A percentile compares a stretch with the other conserved stretches of the same genome.
Conservation (phyloP, 2,329 filamentous ascomycete genomes). For the Aureobasidium sp. region DNA sequence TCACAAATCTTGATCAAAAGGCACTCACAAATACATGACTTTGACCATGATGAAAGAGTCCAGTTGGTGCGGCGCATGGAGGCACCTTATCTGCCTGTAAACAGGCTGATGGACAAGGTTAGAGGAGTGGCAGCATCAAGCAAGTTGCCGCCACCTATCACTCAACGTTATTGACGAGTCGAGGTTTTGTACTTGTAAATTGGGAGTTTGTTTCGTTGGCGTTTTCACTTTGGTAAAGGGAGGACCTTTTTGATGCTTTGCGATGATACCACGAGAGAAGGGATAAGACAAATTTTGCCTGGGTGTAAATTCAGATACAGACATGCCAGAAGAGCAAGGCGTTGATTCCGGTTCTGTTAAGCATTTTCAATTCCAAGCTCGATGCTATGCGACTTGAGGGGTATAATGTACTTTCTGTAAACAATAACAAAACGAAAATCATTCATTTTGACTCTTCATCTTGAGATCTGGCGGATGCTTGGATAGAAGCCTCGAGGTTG, state of each 20-base stretch:
- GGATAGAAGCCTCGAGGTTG: constrained; percentile 68
- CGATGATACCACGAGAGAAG: constrained; percentile 12
- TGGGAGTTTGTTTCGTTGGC: background rate
- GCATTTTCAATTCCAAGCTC: background rate
- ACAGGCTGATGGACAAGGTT: constrained; percentile 41
- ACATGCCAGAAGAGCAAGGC: background rate
- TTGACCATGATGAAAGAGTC: constrained; percentile 45
- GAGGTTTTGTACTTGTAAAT: background rate
- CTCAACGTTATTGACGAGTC: constrained; percentile 16
- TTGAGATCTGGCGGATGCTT: constrained; percentile 31
- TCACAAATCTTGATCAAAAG: constrained; percentile 51
- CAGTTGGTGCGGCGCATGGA: constrained; percentile 50
- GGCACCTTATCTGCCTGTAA: constrained; percentile 40
- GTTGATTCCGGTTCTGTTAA: background rate
- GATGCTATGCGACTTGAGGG: background rate
- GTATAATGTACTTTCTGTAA: background rate
- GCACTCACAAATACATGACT: constrained; percentile 56
- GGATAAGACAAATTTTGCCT: background rate
- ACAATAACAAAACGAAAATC: background rate
- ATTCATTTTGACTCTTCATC: constrained; percentile 13
- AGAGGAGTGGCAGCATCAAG: constrained; percentile 32
- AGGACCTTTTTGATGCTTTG: background rate
- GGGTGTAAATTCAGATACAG: background rate
- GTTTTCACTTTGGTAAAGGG: background rate
- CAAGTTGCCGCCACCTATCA: constrained; percentile 11